Evolutionary conservation across 176 grass and related monocot genomes (phyloP).

Genomic region (Areca catechu): DNA sequence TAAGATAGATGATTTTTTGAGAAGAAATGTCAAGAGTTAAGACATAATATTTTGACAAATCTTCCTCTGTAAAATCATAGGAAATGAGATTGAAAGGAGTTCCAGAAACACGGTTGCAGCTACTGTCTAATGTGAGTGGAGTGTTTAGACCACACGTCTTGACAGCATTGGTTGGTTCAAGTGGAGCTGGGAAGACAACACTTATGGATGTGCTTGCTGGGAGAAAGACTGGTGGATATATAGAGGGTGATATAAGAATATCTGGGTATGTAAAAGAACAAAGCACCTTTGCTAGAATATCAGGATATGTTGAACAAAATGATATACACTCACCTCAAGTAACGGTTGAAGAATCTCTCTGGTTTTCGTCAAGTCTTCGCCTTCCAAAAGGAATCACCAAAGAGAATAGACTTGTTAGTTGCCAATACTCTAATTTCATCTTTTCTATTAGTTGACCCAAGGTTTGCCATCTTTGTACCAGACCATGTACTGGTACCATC

Average conservation of each 20-base stretch:
- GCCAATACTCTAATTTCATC: not conserved
- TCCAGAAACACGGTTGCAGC: conserved; percentile 41
- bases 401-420: conserved; percentile 40
- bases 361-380: conserved; percentile 64
- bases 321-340: conserved; percentile 80
- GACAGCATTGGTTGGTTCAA: conserved; percentile 70
- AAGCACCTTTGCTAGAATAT: conserved; percentile 57
- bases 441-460: not conserved
- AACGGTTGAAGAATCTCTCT: conserved; percentile 66
- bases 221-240: conserved; percentile 64
- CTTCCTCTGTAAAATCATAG: conserved; percentile 10
- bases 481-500: no score
- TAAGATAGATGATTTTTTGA: not conserved
- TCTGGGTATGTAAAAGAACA: conserved; percentile 63
- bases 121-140: conserved; percentile 52
- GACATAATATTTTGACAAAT: not conserved
- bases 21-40: no score
- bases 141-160: conserved; percentile 61
- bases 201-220: conserved; percentile 71
- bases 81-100: conserved; percentile 43
- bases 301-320: conserved; percentile 88
- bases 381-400: conserved; percentile 40
- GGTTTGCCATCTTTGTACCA: no score
- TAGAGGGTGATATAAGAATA: conserved; percentile 63
- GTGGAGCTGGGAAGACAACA: conserved; percentile 76